Evolutionary conservation across 805 yeast species (phyloP), one percentile per base, ranked within the genome.

Genomic region (Sugiyamaella smithiae): DNA sequence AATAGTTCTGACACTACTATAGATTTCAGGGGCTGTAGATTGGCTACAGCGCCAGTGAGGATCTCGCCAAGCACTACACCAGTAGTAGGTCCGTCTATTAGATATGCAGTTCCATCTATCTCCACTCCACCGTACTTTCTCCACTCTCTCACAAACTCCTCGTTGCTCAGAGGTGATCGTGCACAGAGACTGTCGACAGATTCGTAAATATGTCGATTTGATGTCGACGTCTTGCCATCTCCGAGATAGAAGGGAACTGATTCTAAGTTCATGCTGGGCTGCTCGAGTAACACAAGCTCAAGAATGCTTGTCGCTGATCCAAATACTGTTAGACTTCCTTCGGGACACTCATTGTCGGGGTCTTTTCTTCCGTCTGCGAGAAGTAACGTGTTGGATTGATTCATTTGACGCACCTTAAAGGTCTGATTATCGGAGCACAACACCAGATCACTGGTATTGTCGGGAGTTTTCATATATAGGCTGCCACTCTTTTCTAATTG

Each of bases 371-470:
- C 48, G 9, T 64, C 64, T 62, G 79, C 61, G 19, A 89, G 52
- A 56, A 88, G 63, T n/a, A 86, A 82, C 3, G 91, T 77, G 64
- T 91, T 89, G 5, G 97, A 85, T 64, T 91, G 97, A 61, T 88
- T 87, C 70, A 85, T 83, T 59, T 85, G 90, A 45, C 88, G 73
- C 14, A 89, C 57, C 40, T 72, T 70, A 77, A 79, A 89, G 0
- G 95, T 85, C 44, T 71, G 65, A 24, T 67, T 55, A 2, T 67
- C 56, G 0, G 91, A 77, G 50, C 90, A 84, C 12, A 88, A 63
- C 25, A 80, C 88, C 6, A 86, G 77, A 38, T 73, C 75, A 24
- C 64, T 54, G 8, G 36, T 19, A 25, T 54, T 54, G 7, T 46
- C 48, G 0, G 73, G 57, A 4, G 79, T 62, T 53, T 75, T 76